A percentile compares a stretch with the other conserved stretches of the same genome.
phyloP scores from a whole-genome alignment of 139 green algal genomes.

The Chlamydomonas sphaeroides region DNA sequence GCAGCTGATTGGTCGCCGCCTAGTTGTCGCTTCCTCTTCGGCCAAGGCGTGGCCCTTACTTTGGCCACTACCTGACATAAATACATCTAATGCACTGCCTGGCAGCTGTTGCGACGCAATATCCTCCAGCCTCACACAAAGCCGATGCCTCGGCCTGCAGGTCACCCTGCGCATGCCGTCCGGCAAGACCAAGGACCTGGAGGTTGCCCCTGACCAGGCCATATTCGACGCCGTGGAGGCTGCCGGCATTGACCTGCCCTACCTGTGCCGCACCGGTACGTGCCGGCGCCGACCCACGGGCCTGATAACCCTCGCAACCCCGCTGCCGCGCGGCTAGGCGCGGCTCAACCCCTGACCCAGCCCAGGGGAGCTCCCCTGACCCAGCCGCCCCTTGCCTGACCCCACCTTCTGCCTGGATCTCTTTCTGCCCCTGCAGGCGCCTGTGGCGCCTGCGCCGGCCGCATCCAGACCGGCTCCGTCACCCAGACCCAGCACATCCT shows the following conservation, averaged over 20 bases:
- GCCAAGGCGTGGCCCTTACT: too few species aligned
- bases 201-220: not conserved
- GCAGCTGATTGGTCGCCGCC: too few species aligned
- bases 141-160: not conserved
- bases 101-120: not conserved
- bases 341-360: not conserved
- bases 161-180: not conserved
- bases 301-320: not conserved
- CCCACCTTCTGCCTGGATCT: not conserved
- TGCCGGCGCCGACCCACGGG: not conserved
- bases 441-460: slow-evolving; percentile 36
- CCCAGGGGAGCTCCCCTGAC: not conserved
- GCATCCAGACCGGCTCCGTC: slow-evolving; percentile 13
- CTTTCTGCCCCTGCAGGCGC: not conserved
- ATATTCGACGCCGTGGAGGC: slow-evolving; percentile 8
- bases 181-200: not conserved
- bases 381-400: not conserved
- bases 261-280: slow-evolving; percentile 36
- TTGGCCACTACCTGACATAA: not conserved
- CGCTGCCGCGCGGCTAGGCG: not conserved
- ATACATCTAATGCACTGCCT: not conserved
- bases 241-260: slow-evolving; percentile 18
- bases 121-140: not conserved
- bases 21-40: too few species aligned
- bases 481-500: slow-evolving; percentile 14